These are phyloP conservation scores for Diplotaxis tenuifolia DNA, from an alignment of 345 rosid genomes.

Conservation along the genomic window DNA sequence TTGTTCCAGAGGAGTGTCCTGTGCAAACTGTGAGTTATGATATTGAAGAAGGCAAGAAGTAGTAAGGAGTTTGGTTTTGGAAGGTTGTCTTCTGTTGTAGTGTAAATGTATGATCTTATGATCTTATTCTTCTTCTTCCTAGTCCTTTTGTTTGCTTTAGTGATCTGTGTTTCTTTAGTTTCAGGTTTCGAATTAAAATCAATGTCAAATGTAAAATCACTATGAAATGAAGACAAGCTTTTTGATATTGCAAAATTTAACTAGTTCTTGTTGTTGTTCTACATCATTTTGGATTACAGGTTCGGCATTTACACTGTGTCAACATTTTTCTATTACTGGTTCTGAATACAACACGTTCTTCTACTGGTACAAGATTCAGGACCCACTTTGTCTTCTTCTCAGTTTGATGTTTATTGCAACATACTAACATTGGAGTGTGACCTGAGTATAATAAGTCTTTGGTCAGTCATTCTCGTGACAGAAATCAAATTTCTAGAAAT, in stretches of 20 bases:
- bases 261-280: not conserved
- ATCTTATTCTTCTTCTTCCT: slow-evolving; percentile 18
- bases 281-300: not conserved
- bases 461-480: not conserved
- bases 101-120: slow-evolving; percentile 54
- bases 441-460: not conserved
- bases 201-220: slow-evolving; percentile 42
- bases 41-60: slow-evolving; percentile 54
- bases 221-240: slow-evolving; percentile 22
- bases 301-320: not conserved
- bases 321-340: not conserved
- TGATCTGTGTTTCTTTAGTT: not conserved
- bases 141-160: not conserved
- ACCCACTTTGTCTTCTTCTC: slow-evolving; percentile 32
- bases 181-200: slow-evolving; percentile 12
- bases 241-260: slow-evolving; percentile 5
- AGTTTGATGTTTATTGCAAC: slow-evolving; percentile 24
- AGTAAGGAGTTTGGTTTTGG: slow-evolving; percentile 19
- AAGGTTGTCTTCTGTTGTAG: slow-evolving; percentile 33
- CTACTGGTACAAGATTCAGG: slow-evolving; percentile 1
- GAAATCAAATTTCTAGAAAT: not conserved
- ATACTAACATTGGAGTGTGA: not conserved
- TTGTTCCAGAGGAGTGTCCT: slow-evolving; percentile 61
- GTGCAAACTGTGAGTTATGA: slow-evolving; percentile 38
- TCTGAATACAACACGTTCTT: slow-evolving; percentile 4